Evolutionary conservation across 2,329 filamentous ascomycete genomes (phyloP), one percentile per base, ranked within the genome.

Genomic region (Cercospora zeina): DNA sequence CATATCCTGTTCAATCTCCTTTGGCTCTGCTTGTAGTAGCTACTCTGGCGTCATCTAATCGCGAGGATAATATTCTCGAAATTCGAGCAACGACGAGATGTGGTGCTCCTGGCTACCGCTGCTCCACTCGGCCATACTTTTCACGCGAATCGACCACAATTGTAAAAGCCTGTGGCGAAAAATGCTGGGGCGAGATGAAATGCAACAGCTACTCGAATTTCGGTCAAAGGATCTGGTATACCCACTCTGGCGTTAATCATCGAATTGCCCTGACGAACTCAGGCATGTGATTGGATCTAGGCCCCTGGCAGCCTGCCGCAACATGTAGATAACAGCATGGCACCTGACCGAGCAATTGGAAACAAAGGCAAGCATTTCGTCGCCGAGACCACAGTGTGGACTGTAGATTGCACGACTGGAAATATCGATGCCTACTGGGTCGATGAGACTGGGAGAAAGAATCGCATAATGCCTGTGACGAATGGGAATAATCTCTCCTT

Each of bases 201-300:
- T 53, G 9, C 11, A 53, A 34, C 50, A 53, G 50, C 50, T 53
- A n/a, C n/a, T n/a, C n/a, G n/a, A n/a, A n/a, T n/a, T n/a, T n/a
- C 30, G 16, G 30, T 30, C 34, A 9, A 34, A 19, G 30, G 50
- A 19, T 34, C 50, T 21, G 30, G 33, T 11, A 16, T 53, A 13
- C 16, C 30, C 4, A 31, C 24, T 2, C 16, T 53, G 50, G 50
- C 50, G 11, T 34, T 53, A 14, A 53, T 53, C 13, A 16, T 53
- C n/a, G 50, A 53, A 21, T 36, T n/a, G 16, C 24, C 9, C 9
- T 34, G 16, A 16, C 36, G 30, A 34, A 53, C n/a, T 14, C 50
- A 34, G 30, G 27, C n/a, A 10, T 31, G 4, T 11, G 50, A 53
- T 34, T 53, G 16, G 36, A 53, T 21, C 50, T 53, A 13, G 50